A percentile compares a stretch with the other conserved stretches of the same genome.
Evolutionary conservation across 495 filamentous ascomycete species (phyloP).

Genomic region (Hypoxylon crocopeplum): DNA sequence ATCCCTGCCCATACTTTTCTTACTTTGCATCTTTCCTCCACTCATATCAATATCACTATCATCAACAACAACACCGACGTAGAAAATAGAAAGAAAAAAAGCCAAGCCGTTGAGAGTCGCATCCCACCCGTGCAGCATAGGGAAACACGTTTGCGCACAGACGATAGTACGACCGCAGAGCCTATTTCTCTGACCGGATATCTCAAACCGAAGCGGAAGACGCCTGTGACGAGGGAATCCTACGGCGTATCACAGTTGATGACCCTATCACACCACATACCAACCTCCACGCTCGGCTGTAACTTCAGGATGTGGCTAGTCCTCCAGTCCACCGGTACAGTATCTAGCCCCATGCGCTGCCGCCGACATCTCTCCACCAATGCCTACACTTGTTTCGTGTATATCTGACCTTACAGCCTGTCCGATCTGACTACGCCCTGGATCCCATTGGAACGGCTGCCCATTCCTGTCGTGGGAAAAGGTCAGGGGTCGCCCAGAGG

Average conservation of each 20-base stretch:
- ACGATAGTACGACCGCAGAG: not conserved
- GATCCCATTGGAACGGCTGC: slow-evolving; percentile 35
- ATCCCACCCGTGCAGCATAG: not conserved
- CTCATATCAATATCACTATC: not conserved
- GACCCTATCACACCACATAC: slow-evolving; percentile 27
- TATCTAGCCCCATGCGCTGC: slow-evolving; percentile 7
- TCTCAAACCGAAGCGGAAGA: slow-evolving; percentile 11
- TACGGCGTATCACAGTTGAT: slow-evolving; percentile 21
- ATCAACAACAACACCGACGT: not conserved
- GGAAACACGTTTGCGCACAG: not conserved
- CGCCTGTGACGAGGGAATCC: slow-evolving; percentile 18
- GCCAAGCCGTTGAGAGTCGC: not conserved
- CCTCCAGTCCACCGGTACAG: slow-evolving; percentile 27
- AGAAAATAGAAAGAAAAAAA: not conserved
- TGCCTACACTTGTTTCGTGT: slow-evolving; percentile 9
- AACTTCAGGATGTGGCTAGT: slow-evolving; percentile 31
- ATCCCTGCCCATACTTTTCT: too few species aligned
- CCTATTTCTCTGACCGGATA: slow-evolving; percentile 5
- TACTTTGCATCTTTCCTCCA: too few species aligned
- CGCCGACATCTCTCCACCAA: slow-evolving; percentile 21
- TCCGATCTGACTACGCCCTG: slow-evolving; percentile 24
- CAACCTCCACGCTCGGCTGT: slow-evolving; percentile 22
- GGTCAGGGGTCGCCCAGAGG: not conserved
- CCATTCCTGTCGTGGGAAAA: slow-evolving; percentile 33
- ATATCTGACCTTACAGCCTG: slow-evolving; percentile 23